A percentile compares a stretch with the other conserved stretches of the same genome.
phyloP scores from a whole-genome alignment of 2,329 filamentous ascomycete genomes.

The Venturia effusa region DNA sequence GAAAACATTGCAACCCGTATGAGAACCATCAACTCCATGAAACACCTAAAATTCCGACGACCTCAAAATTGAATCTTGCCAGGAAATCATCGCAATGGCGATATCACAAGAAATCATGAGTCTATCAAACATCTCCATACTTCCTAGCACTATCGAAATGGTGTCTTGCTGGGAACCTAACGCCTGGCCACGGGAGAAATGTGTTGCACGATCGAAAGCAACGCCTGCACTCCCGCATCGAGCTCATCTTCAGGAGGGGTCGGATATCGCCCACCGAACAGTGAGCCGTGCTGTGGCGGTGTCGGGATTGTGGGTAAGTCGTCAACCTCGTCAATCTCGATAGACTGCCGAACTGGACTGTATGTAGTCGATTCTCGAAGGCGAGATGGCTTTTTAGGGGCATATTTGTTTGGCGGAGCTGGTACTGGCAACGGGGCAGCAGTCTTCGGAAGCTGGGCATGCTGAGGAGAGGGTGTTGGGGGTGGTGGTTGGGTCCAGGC shows the following conservation, averaged over 20 bases:
- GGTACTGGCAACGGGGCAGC: neutral
- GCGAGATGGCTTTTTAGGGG: conserved; percentile 5
- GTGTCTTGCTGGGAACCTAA: neutral
- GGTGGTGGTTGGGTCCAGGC: conserved; percentile 6
- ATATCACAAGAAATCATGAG: neutral
- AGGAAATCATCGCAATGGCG: neutral
- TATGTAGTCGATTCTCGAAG: conserved; percentile 1
- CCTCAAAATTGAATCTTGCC: neutral
- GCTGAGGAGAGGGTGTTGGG: neutral
- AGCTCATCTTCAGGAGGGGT: neutral
- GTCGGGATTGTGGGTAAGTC: neutral
- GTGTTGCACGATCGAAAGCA: neutral
- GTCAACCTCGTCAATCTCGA: neutral
- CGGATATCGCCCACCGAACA: neutral
- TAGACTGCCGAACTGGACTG: neutral
- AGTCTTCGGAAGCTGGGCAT: neutral
- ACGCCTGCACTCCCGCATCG: neutral
- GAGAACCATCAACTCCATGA: neutral
- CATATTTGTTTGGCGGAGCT: neutral
- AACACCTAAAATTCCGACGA: neutral
- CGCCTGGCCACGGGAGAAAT: neutral
- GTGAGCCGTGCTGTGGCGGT: neutral
- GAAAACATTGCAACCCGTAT: neutral
- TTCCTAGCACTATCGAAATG: neutral
- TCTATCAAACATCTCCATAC: neutral